Evolutionary conservation across 441 rosid genomes (phyloP), one percentile per base, ranked within the genome.

Genomic region (Jatropha multifida): DNA sequence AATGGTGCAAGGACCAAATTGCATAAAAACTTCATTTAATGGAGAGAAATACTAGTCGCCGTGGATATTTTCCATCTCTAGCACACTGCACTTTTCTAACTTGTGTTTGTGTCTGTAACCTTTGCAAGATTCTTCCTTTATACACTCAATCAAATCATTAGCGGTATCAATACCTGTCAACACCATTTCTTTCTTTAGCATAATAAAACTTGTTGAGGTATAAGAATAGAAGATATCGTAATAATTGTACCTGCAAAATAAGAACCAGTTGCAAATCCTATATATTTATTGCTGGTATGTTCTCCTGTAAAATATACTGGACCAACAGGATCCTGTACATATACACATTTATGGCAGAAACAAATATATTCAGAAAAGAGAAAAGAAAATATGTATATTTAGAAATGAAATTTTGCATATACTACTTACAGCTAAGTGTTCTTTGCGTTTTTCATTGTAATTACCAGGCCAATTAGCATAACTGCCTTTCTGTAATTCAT

Each of bases 301-400:
- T 85, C 85, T 6, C 88, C 86, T 0, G 86, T 78, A 73, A 85
- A 85, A 76, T 81, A 79, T 6, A 83, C 68, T n/a, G 80, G 79
- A 51, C 83, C 85, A 63, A 81, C 68, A 2, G 86, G 78, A 12
- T 74, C 78, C 86, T 85, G 69, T 1, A 2, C 32, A 32, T 32
- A 32, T 32, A 32, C 32, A 32, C 32, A 32, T 5, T 52, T 38
- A 15, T 9, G 12, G 14, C 10, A 7, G 32, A 15, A 12, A 59
- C 7, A 15, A 1, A 37, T 18, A 17, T 27, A 59, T 27, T 17
- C 8, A 59, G 40, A 6, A 54, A 54, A 54, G 5, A 5, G 23
- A 20, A 13, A 49, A 54, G n/a, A 71, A 67, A 17, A 54, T 3
- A 17, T 32, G 58, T 14, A 17, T 7, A 17, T 54, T 54, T 51